Evolutionary conservation across 1,284 basidiomycete genomes (phyloP).

Genomic region (Tranzscheliella williamsii): DNA sequence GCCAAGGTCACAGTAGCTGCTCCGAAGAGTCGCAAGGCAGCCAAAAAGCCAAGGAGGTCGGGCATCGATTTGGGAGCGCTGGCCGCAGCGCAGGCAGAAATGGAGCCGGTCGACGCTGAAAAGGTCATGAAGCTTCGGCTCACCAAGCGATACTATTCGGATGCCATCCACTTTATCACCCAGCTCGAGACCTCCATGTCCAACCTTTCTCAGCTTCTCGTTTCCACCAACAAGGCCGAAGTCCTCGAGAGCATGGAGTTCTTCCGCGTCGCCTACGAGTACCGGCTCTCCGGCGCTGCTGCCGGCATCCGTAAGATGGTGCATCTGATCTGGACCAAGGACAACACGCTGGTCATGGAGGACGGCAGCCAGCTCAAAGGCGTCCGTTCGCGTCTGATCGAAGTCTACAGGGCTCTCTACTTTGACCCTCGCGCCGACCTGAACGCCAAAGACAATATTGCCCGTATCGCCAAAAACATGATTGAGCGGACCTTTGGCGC

Average conservation of each 20-base stretch:
- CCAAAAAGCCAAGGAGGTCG: constrained; percentile 61
- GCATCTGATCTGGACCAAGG: constrained; percentile 96
- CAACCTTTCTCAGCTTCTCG: constrained; percentile 76
- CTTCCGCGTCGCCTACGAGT: constrained; percentile 82
- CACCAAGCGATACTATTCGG: constrained; percentile 82
- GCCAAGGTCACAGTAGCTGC: constrained; percentile 9
- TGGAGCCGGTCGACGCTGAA: constrained; percentile 49
- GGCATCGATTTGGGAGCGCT: constrained; percentile 59
- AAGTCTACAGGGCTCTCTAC: constrained; percentile 85
- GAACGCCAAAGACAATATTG: constrained; percentile 81
- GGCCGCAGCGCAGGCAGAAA: constrained; percentile 42
- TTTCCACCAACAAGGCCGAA: constrained; percentile 88
- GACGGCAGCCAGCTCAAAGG: constrained; percentile 82
- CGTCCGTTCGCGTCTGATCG: constrained; percentile 81
- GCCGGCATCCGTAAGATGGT: constrained; percentile 90
- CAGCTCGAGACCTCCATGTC: constrained; percentile 79
- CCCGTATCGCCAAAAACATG: constrained; percentile 96
- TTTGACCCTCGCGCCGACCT: constrained; percentile 68
- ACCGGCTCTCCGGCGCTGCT: constrained; percentile 70
- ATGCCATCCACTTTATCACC: constrained; percentile 83
- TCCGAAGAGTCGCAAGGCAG: constrained; percentile 8
- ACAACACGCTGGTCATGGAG: constrained; percentile 81
- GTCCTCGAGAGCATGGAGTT: constrained; percentile 95
- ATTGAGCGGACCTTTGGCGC: constrained; percentile 68
- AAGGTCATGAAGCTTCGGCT: constrained; percentile 72